A percentile compares a stretch with the other conserved stretches of the same genome.
These are phyloP conservation scores for Solanum verrucosum DNA, from an alignment of 257 asterid species.

Conservation along the genomic window DNA sequence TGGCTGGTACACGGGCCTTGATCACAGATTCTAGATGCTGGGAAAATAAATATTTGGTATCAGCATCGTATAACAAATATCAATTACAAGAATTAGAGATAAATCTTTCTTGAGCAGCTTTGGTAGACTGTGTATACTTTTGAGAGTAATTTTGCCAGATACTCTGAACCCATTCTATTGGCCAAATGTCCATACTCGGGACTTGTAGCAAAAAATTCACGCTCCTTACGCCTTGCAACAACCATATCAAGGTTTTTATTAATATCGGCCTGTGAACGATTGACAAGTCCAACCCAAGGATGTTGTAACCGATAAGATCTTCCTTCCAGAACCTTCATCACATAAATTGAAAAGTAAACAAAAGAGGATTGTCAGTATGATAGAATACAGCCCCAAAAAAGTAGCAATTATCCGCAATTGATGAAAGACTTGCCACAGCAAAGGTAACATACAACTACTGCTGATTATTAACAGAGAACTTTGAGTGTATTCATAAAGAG, in stretches of 20 bases:
- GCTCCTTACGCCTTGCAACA: slow-evolving; percentile 24
- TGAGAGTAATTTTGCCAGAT: slow-evolving; percentile 34
- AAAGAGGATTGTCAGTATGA: neutral
- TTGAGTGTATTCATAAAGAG: neutral
- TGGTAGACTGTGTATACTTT: slow-evolving; percentile 2
- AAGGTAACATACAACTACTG: neutral
- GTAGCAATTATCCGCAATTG: neutral
- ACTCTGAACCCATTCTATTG: slow-evolving; percentile 34
- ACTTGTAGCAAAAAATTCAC: slow-evolving; percentile 29
- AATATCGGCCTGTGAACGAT: slow-evolving; percentile 38
- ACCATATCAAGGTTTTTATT: slow-evolving; percentile 28
- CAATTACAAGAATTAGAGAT: neutral
- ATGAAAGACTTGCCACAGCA: neutral
- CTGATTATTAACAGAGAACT: neutral
- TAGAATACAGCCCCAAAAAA: neutral
- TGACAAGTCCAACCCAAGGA: slow-evolving; percentile 46
- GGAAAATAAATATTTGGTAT: neutral
- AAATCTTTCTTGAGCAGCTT: neutral
- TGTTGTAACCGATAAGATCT: slow-evolving; percentile 29
- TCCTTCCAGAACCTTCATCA: slow-evolving; percentile 37
- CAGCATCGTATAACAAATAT: neutral
- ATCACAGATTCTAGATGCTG: slow-evolving; percentile 35
- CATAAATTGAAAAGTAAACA: neutral
- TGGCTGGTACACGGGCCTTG: slow-evolving; percentile 29
- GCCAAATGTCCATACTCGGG: slow-evolving; percentile 29